phyloP scores from a whole-genome alignment of 169 alveolate species.

The Hepatocystis sp. region DNA sequence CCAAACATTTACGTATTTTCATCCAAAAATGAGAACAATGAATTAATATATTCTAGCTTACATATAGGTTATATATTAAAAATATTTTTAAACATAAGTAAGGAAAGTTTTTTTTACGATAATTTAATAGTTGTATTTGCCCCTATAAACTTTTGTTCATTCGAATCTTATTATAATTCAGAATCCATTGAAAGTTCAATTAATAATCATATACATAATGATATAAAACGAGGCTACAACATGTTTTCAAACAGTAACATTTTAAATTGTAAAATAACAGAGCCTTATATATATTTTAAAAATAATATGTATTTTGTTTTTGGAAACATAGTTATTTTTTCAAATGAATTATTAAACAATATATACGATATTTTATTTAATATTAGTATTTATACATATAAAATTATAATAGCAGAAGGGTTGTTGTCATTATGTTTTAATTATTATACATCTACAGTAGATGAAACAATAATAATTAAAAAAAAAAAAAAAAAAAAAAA shows the following conservation, averaged over 20 bases:
- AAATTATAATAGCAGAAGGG: conserved; percentile 64
- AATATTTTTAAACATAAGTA: conserved; percentile 43
- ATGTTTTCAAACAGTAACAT: conserved; percentile 50
- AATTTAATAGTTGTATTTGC: conserved; percentile 39
- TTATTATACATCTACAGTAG: conserved; percentile 5
- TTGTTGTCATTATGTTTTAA: conserved; percentile 48
- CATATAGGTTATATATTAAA: conserved; percentile 55
- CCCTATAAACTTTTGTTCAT: conserved; percentile 27
- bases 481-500: too few relatives aligned
- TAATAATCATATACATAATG: conserved; percentile 34
- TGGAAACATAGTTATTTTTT: conserved; percentile 49
- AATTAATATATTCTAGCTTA: conserved; percentile 16
- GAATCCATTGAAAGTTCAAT: conserved; percentile 49
- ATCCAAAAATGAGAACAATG: conserved; percentile 12
- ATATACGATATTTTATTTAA: conserved; percentile 58
- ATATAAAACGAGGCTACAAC: conserved; percentile 51
- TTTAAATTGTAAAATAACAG: conserved; percentile 48
- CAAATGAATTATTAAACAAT: conserved; percentile 24
- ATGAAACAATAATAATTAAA: too few relatives aligned
- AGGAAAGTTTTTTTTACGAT: conserved; percentile 55
- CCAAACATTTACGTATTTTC: conserved; percentile 66
- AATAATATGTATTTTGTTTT: conserved; percentile 37
- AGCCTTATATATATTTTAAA: conserved; percentile 45
- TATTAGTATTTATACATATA: conserved; percentile 35
- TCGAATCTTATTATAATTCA: conserved; percentile 26